These are phyloP conservation scores for Epicoccum sorghinum DNA, from an alignment of 2,329 filamentous ascomycete species.

Conservation along the genomic window DNA sequence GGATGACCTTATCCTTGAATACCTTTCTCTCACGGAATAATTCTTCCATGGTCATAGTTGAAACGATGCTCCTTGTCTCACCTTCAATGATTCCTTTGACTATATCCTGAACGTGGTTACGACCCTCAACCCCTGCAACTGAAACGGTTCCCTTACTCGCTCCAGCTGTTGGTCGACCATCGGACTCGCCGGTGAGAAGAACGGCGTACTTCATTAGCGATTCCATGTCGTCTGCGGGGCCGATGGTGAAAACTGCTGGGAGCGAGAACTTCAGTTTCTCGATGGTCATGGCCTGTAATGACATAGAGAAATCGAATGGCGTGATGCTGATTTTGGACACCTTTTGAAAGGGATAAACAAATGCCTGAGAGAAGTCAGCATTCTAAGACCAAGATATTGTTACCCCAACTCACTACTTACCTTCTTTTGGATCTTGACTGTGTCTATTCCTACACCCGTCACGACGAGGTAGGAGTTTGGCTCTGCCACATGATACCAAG, in stretches of 20 bases:
- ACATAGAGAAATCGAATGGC: slow-evolving; percentile 82
- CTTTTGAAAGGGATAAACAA: slow-evolving; percentile 49
- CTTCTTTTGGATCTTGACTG: slow-evolving; percentile 79
- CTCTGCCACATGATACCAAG: slow-evolving; percentile 71
- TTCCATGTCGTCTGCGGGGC: slow-evolving; percentile 73
- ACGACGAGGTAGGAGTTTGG: slow-evolving; percentile 87
- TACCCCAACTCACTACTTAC: slow-evolving; percentile 42
- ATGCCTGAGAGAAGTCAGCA: slow-evolving; percentile 29
- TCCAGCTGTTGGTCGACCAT: slow-evolving; percentile 48
- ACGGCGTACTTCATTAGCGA: slow-evolving; percentile 82
- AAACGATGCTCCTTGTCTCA: slow-evolving; percentile 82
- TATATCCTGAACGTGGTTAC: slow-evolving; percentile 79
- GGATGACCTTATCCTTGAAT: slow-evolving; percentile 72
- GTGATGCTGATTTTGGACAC: slow-evolving; percentile 62
- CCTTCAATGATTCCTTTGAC: slow-evolving; percentile 91
- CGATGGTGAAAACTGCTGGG: slow-evolving; percentile 85
- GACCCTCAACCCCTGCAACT: slow-evolving; percentile 49
- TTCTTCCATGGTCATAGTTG: slow-evolving; percentile 91
- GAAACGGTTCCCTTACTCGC: slow-evolving; percentile 47
- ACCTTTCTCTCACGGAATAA: slow-evolving; percentile 79
- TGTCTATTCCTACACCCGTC: slow-evolving; percentile 77
- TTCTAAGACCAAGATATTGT: slow-evolving; percentile 24
- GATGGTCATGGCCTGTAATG: slow-evolving; percentile 84
- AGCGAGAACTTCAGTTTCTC: slow-evolving; percentile 85
- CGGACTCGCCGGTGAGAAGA: slow-evolving; percentile 70